Percentiles rank a stretch among this genome's conserved stretches.
Conservation (phyloP, 352 stramenopile genomes). For the Albugo laibachii region DNA sequence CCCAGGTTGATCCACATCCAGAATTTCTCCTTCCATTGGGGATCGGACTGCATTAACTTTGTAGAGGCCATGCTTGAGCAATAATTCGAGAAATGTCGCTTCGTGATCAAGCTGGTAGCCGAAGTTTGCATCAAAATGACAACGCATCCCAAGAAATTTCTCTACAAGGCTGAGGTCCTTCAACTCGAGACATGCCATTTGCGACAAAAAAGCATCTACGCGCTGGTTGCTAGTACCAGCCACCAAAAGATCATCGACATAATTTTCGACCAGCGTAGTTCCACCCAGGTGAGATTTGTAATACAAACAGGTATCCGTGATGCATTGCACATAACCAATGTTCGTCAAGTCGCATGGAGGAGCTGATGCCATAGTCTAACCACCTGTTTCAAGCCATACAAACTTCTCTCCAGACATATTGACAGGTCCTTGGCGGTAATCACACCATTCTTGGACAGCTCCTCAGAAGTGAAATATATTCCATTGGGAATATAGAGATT, state of each 20-base stretch:
- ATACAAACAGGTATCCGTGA: too few relatives aligned
- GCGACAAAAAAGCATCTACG: conserved; percentile 5
- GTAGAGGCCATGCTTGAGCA: conserved; percentile 7
- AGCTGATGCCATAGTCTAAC: conserved; percentile 2
- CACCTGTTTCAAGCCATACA: conserved; percentile 5
- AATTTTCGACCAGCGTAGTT: too few relatives aligned
- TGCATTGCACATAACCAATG: too few relatives aligned
- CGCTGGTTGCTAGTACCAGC: neutral
- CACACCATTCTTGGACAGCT: neutral
- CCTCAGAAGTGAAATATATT: too few relatives aligned
- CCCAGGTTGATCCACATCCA: neutral
- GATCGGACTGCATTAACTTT: conserved; percentile 5
- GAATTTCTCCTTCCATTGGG: conserved; percentile 3
- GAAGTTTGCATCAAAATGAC: neutral
- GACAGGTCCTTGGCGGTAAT: neutral
- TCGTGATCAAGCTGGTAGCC: conserved; percentile 11
- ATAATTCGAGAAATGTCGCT: conserved; percentile 7
- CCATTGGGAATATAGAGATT: conserved; percentile 2
- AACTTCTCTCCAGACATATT: conserved; percentile 2
- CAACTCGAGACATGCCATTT: conserved; percentile 6
- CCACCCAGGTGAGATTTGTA: too few relatives aligned
- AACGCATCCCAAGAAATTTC: conserved; percentile 14
- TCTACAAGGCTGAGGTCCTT: conserved; percentile 10
- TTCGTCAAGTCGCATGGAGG: conserved; percentile 1
- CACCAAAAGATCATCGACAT: neutral